Evolutionary conservation across 1,284 basidiomycete species (phyloP).

Genomic region (Boletus mariae): DNA sequence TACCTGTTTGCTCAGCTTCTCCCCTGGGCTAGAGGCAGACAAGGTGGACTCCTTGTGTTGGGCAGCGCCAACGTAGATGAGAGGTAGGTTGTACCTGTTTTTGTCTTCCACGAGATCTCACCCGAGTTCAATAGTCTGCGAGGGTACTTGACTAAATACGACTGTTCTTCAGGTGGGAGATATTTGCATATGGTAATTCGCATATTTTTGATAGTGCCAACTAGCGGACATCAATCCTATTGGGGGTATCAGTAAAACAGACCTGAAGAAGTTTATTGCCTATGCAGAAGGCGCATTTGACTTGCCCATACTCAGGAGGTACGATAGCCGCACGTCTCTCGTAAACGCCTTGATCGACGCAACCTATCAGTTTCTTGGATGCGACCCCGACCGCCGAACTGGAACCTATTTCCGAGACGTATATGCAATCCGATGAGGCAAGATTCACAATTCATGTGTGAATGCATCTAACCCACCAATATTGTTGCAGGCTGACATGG

Average conservation of each 20-base stretch:
- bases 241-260: slow-evolving; percentile 92
- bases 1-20: slow-evolving; percentile 97
- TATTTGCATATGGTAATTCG: background rate
- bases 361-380: slow-evolving; percentile 69
- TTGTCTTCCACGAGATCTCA: background rate
- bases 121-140: slow-evolving; percentile 58
- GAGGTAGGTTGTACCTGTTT: slow-evolving; percentile 49
- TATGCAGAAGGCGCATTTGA: slow-evolving; percentile 71
- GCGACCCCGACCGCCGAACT: slow-evolving; percentile 95
- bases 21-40: slow-evolving; percentile 86
- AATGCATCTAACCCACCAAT: background rate
- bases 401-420: slow-evolving; percentile 91
- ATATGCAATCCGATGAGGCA: slow-evolving; percentile 95
- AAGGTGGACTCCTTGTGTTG: slow-evolving; percentile 87
- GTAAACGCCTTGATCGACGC: background rate
- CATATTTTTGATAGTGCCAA: slow-evolving; percentile 2
- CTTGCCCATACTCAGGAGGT: slow-evolving; percentile 81
- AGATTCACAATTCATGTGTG: slow-evolving; percentile 2
- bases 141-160: slow-evolving; percentile 98
- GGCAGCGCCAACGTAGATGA: slow-evolving; percentile 99
- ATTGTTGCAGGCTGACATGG: slow-evolving; percentile 80
- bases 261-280: slow-evolving; percentile 93
- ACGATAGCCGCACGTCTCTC: slow-evolving; percentile 13
- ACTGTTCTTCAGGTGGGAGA: slow-evolving; percentile 75
- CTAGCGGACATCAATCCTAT: slow-evolving; percentile 97